Evolutionary conservation across 768 basidiomycete genomes (phyloP), one percentile per base, ranked within the genome.

Genomic region (Naganishia onofrii): DNA sequence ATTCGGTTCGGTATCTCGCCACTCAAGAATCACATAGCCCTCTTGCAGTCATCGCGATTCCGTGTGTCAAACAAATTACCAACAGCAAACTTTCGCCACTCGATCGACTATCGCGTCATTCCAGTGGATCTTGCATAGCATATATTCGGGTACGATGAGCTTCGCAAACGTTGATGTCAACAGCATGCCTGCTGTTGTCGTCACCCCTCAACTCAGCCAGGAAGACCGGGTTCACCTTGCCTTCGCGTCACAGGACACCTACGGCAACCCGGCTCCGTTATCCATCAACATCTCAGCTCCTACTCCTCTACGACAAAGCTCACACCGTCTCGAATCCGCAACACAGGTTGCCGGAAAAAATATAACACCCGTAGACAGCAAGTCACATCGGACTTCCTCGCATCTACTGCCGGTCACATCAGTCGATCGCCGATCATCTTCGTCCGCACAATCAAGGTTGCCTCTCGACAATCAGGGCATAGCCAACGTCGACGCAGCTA

Each of bases 251-350:
- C 48, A 26, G 48, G 48, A 51, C 48, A 51, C n/a, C 19, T 51
- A 51, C 23, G 48, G 48, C 23, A 51, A 51, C n/a, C 48, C 19
- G 48, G 23, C 19, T 51, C 23, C 48, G 21, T 51, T 51, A 51
- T 51, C 48, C 48, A 51, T 51, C 23, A 51, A 51, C 23, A 63
- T 63, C 38, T 42, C 34, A 10, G 34, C 57, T 1, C 57, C 60
- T 44, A 44, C 60, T 13, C 38, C 38, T 63, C 26, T 28, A 36
- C 60, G 38, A 15, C 60, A 63, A 12, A 63, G 60, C 60, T 63
- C 60, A 63, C 60, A 63, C 60, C 60, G 60, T 63, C 60, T 63
- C 60, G 60, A 63, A 63, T n/a, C 21, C 36, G 26, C 60, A 26
- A 17, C 32, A 28, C 42, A 42, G 42, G 42, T 42, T 42, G 42